phyloP scores from a whole-genome alignment of 2,329 filamentous ascomycete species.

The Fusarium humuli region DNA sequence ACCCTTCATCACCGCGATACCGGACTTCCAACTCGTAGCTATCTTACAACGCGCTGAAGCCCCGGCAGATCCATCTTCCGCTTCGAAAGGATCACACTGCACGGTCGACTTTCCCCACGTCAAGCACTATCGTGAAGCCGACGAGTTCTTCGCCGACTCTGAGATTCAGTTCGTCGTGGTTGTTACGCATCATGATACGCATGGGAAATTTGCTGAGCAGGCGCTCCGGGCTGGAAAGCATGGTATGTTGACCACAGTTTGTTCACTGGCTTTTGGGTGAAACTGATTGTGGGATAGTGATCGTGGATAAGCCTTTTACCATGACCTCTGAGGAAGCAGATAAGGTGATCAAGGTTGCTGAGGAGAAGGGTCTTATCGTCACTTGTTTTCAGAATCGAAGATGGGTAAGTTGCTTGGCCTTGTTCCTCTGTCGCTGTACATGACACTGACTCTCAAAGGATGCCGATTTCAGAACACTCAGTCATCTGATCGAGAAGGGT shows the following conservation, averaged over 20 bases:
- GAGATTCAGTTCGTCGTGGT: slow-evolving; percentile 72
- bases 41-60: slow-evolving; percentile 61
- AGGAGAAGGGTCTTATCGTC: slow-evolving; percentile 33
- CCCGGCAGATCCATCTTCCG: slow-evolving; percentile 46
- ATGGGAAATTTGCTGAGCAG: slow-evolving; percentile 35
- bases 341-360: slow-evolving; percentile 28
- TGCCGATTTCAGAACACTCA: slow-evolving; percentile 38
- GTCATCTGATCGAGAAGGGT: slow-evolving; percentile 17
- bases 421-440: rapidly evolving
- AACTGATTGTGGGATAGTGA: slow-evolving; percentile 11
- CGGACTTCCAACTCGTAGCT: slow-evolving; percentile 59
- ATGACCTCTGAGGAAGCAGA: slow-evolving; percentile 34
- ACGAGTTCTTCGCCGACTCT: slow-evolving; percentile 69
- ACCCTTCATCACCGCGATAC: slow-evolving; percentile 61
- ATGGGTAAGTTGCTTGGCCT: slow-evolving; percentile 17
- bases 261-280: rapidly evolving
- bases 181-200: slow-evolving; percentile 37
- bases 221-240: slow-evolving; percentile 36
- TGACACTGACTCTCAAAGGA: slow-evolving; percentile 12
- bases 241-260: slow-evolving; percentile 2
- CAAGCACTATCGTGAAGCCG: slow-evolving; percentile 68
- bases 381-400: slow-evolving; percentile 42
- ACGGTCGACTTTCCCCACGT: slow-evolving; percentile 60
- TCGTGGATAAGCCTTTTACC: slow-evolving; percentile 43
- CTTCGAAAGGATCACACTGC: slow-evolving; percentile 54